Conservation (phyloP, 306 rosid species). For the Datisca glomerata region DNA sequence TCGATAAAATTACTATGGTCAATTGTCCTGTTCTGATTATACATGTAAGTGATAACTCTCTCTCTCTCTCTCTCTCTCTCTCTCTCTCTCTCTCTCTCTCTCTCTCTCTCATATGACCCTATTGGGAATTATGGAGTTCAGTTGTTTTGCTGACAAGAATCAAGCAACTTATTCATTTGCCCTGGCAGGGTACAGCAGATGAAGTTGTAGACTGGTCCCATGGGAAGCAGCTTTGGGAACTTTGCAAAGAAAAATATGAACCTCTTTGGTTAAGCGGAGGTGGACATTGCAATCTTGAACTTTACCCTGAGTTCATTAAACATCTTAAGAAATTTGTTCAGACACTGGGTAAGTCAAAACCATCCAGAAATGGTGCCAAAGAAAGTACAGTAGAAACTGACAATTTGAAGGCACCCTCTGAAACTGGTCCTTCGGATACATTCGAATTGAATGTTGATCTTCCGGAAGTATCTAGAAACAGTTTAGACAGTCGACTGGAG, state of each 20-base stretch:
- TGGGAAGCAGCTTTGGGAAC: constrained; percentile 90
- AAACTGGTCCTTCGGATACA: constrained; percentile 45
- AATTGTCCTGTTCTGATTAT: constrained; percentile 73
- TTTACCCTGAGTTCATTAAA: constrained; percentile 80
- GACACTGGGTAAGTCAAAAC: constrained; percentile 60
- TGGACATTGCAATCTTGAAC: constrained; percentile 89
- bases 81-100: not conserved
- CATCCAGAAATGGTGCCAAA: constrained; percentile 40
- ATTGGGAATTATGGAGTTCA: no score
- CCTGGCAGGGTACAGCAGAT: constrained; percentile 74
- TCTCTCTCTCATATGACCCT: not conserved
- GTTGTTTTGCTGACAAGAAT: no score
- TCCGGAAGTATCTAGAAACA: constrained; percentile 92
- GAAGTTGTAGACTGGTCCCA: constrained; percentile 89
- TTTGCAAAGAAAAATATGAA: constrained; percentile 72
- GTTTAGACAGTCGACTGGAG: constrained; percentile 93
- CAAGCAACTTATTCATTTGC: no score
- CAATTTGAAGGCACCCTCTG: constrained; percentile 37
- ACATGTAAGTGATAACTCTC: constrained; percentile 49
- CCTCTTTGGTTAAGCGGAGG: constrained; percentile 94
- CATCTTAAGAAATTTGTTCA: constrained; percentile 95
- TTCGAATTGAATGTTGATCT: constrained; percentile 34
- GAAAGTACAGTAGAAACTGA: constrained; percentile 34
- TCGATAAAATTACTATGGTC: constrained; percentile 67
- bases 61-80: no score